Evolutionary conservation across 371 early-diverging fungal genomes (phyloP).

Genomic region (Syncephalis plumigaleata): DNA sequence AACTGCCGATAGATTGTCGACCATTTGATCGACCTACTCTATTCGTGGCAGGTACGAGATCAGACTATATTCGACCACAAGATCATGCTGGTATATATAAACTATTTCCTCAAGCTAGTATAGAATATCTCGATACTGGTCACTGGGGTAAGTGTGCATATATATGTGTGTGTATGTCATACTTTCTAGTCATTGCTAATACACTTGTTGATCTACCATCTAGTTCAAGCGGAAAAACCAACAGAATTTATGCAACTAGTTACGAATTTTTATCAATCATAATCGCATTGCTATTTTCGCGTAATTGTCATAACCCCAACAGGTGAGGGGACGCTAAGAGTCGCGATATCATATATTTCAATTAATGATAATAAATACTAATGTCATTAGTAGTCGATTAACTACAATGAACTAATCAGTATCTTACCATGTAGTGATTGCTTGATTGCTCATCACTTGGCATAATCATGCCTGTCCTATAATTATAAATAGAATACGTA

Average conservation of each 20-base stretch:
- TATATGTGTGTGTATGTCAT: neutral
- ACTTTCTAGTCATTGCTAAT: constrained; percentile 3
- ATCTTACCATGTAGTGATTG: too few relatives aligned
- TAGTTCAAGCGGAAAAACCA: constrained; percentile 70
- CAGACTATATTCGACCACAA: constrained; percentile 37
- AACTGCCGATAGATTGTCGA: constrained; percentile 4
- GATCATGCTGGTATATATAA: constrained; percentile 22
- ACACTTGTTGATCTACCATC: too few relatives aligned
- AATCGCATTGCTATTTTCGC: too few relatives aligned
- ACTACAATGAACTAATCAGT: too few relatives aligned
- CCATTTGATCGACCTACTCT: constrained; percentile 38
- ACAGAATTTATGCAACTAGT: constrained; percentile 24
- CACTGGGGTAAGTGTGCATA: constrained; percentile 63
- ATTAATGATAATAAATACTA: too few relatives aligned
- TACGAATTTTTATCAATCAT: constrained; percentile 17
- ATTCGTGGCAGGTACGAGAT: constrained; percentile 62
- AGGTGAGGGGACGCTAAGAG: too few relatives aligned
- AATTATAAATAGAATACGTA: too few relatives aligned
- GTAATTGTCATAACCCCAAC: too few relatives aligned
- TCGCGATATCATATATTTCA: too few relatives aligned
- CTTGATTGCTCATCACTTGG: too few relatives aligned
- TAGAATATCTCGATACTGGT: constrained; percentile 52
- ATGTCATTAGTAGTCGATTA: too few relatives aligned
- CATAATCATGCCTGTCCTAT: too few relatives aligned
- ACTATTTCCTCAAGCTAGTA: constrained; percentile 42